A percentile compares a stretch with the other conserved stretches of the same genome.
Evolutionary conservation across 2,329 filamentous ascomycete genomes (phyloP).

Genomic region (Diaporthe batatas): DNA sequence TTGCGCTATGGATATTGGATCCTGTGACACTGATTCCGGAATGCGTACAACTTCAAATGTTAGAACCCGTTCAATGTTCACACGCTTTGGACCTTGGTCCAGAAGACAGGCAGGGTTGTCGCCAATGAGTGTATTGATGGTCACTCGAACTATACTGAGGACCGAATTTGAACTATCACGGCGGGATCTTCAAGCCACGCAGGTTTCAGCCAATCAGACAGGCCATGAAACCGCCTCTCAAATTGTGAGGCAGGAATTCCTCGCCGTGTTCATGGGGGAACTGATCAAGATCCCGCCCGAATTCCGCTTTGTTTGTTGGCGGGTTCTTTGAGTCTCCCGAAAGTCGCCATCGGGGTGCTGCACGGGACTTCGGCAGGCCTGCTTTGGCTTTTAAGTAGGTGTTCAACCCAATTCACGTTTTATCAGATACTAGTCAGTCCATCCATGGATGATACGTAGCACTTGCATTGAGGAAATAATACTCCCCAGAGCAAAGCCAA

Average conservation of each 20-base stretch:
- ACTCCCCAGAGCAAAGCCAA: fast-evolving
- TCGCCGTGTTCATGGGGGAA: not conserved
- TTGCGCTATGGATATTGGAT: not conserved
- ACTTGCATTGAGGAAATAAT: no score
- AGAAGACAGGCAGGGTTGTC: not conserved
- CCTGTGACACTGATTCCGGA: not conserved
- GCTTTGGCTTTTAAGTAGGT: not conserved
- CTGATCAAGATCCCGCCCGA: not conserved
- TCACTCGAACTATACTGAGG: no score
- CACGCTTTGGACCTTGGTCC: not conserved
- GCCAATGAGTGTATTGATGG: no score
- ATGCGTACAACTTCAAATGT: no score
- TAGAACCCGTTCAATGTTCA: no score
- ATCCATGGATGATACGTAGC: not conserved
- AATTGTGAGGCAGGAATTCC: not conserved
- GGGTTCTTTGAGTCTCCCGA: not conserved
- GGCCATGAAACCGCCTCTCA: no score
- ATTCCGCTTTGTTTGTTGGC: not conserved
- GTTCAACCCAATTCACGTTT: no score
- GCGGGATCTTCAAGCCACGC: not conserved
- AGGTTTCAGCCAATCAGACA: not conserved
- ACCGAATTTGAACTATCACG: not conserved
- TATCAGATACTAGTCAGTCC: no score
- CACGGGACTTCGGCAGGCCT: not conserved
- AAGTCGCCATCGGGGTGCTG: not conserved